Evolutionary conservation across 1,139 yeast genomes (phyloP).

Genomic region (Diutina ranongensis): DNA sequence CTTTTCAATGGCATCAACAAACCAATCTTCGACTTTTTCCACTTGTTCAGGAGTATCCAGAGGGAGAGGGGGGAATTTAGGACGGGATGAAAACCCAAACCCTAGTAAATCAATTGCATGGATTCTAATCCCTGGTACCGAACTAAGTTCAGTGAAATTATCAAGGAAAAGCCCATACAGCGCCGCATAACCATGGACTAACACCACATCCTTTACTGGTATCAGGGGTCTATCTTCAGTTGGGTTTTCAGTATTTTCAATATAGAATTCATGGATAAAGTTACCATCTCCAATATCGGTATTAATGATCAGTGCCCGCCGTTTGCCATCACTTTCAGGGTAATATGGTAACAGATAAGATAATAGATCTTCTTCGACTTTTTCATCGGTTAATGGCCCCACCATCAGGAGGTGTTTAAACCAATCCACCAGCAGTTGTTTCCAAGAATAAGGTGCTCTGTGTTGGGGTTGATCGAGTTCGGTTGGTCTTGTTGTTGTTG

Average conservation of each 20-base stretch:
- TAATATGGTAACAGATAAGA: constrained; percentile 41
- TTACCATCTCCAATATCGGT: constrained; percentile 12
- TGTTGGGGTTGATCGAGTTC: neutral
- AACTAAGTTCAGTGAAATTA: constrained; percentile 27
- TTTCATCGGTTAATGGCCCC: neutral
- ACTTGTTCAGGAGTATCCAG: constrained; percentile 17
- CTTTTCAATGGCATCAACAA: constrained; percentile 67
- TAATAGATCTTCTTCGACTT: neutral
- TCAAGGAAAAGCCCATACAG: constrained; percentile 32
- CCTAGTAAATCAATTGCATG: constrained; percentile 37
- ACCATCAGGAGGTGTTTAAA: neutral
- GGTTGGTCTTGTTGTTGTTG: neutral
- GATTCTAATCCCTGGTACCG: constrained; percentile 30
- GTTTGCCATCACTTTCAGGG: constrained; percentile 40
- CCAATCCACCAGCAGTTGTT: constrained; percentile 2
- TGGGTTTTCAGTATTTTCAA: constrained; percentile 15
- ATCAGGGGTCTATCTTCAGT: constrained; percentile 5
- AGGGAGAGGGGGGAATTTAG: constrained; percentile 25
- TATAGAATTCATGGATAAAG: constrained; percentile 11
- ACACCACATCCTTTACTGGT: constrained; percentile 22
- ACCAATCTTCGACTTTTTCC: constrained; percentile 55
- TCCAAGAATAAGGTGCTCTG: neutral
- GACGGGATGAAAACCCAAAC: constrained; percentile 34
- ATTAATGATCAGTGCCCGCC: constrained; percentile 27
- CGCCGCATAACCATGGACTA: constrained; percentile 39